Evolutionary conservation across 192 early-diverging fungal genomes (phyloP).

Genomic region (Entomortierella lignicola): DNA sequence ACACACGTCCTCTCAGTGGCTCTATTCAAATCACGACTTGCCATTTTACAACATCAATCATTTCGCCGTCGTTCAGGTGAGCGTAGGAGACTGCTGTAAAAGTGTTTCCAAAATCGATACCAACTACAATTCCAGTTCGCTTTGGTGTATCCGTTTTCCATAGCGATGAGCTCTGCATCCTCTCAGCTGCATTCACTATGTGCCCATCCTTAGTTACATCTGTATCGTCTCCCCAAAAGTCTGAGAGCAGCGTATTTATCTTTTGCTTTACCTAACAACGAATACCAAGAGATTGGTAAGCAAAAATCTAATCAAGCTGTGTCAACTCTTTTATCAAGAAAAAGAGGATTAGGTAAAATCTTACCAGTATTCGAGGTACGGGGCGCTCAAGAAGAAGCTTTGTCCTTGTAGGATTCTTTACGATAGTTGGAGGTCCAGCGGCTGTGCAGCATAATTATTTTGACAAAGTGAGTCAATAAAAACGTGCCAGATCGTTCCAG

Average conservation of each 20-base stretch:
- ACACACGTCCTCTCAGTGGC: too few species aligned
- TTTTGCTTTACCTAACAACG: slow-evolving; percentile 14
- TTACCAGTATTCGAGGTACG: slow-evolving; percentile 30
- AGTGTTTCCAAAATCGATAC: slow-evolving; percentile 44
- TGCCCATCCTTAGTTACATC: slow-evolving; percentile 30
- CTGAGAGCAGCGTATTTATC: slow-evolving; percentile 17
- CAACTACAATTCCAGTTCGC: slow-evolving; percentile 30
- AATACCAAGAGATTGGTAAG: background rate
- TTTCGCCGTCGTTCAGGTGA: slow-evolving; percentile 37
- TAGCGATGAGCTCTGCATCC: background rate
- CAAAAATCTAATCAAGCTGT: too few species aligned
- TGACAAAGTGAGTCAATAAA: slow-evolving; percentile 1
- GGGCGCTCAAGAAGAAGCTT: slow-evolving; percentile 37
- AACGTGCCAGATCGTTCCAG: background rate
- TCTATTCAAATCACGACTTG: background rate
- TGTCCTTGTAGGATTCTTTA: slow-evolving; percentile 25
- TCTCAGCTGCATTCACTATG: background rate
- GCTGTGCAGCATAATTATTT: background rate
- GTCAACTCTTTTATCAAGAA: too few species aligned
- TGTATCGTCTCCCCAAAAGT: slow-evolving; percentile 32
- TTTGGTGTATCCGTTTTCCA: slow-evolving; percentile 5
- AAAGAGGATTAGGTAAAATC: background rate
- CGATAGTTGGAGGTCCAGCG: slow-evolving; percentile 31
- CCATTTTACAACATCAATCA: slow-evolving; percentile 52
- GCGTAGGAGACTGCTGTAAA: slow-evolving; percentile 39